A percentile compares a stretch with the other conserved stretches of the same genome.
Evolutionary conservation across 352 stramenopile genomes (phyloP).

Genomic region (Phytopythium vexans): DNA sequence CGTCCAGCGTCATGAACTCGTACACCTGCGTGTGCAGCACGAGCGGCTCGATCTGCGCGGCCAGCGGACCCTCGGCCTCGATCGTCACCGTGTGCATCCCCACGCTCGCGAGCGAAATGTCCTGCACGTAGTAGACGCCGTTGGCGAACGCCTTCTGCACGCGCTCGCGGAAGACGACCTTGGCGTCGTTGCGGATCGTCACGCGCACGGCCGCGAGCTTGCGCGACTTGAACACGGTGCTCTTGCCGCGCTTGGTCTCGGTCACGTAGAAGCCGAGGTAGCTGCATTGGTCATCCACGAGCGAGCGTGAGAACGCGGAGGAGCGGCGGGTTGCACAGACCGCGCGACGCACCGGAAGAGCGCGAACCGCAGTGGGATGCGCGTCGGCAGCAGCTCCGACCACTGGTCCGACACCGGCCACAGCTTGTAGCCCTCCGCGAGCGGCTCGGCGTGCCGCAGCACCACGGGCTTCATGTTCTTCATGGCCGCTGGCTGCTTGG

Average conservation of each 20-base stretch:
- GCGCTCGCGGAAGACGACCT: constrained; percentile 65
- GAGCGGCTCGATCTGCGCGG: constrained; percentile 44
- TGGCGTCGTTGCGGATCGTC: constrained; percentile 77
- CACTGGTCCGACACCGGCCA: constrained; percentile 68
- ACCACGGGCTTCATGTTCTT: constrained; percentile 72
- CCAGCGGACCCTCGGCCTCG: constrained; percentile 48
- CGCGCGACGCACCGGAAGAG: constrained; percentile 53
- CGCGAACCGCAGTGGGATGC: constrained; percentile 71
- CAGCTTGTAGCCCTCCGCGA: constrained; percentile 58
- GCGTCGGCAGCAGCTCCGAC: constrained; percentile 59
- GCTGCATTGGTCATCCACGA: constrained; percentile 10
- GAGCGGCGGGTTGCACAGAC: background rate
- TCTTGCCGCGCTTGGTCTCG: constrained; percentile 59
- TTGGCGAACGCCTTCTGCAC: constrained; percentile 61
- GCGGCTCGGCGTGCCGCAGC: constrained; percentile 33
- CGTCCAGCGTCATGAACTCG: constrained; percentile 35
- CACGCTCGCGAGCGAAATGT: constrained; percentile 55
- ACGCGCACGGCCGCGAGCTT: constrained; percentile 50
- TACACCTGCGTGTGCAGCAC: constrained; percentile 66
- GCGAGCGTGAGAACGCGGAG: background rate
- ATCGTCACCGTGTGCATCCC: constrained; percentile 66
- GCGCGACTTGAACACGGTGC: constrained; percentile 51
- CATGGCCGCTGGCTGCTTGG: constrained; percentile 15
- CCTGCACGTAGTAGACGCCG: constrained; percentile 79
- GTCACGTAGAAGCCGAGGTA: constrained; percentile 79